Evolutionary conservation across 1,284 basidiomycete species (phyloP).

Genomic region (Phenoliferia sp.): DNA sequence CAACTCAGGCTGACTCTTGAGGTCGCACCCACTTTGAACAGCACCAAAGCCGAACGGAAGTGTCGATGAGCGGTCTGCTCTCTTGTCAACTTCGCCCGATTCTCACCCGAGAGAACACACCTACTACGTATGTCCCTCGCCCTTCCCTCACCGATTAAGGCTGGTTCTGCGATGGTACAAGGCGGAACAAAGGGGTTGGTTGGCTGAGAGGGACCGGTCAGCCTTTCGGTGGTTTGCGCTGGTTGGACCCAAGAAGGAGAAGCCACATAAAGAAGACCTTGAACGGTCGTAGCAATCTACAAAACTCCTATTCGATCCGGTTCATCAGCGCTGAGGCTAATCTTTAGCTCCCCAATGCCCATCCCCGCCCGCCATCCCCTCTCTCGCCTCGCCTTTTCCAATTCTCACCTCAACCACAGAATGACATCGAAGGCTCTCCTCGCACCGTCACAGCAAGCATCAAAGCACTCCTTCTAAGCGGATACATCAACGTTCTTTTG

Average conservation of each 20-base stretch:
- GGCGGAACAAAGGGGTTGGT: no score
- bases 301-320: no score
- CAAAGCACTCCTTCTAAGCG: slow-evolving; percentile 62
- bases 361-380: slow-evolving; percentile 13
- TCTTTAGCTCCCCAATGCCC: slow-evolving; percentile 20
- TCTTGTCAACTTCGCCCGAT: slow-evolving; percentile 2
- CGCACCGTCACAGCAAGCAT: slow-evolving; percentile 50
- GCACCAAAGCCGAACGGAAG: slow-evolving; percentile 3
- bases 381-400: not conserved
- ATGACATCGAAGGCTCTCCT: not conserved
- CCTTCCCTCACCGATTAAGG: not conserved
- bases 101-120: slow-evolving; percentile 11
- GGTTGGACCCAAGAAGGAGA: not conserved
- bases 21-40: not conserved
- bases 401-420: not conserved
- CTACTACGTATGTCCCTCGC: slow-evolving; percentile 14
- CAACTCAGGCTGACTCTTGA: not conserved
- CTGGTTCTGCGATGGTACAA: slow-evolving; percentile 1
- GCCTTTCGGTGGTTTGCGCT: not conserved
- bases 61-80: slow-evolving; percentile 13
- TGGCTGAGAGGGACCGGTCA: not conserved
- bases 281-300: not conserved
- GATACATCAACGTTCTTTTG: slow-evolving; percentile 72
- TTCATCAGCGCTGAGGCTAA: slow-evolving; percentile 5
- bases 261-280: not conserved